Conservation (phyloP, 1,139 yeast species). For the Saccharomycopsis crataegensis region DNA sequence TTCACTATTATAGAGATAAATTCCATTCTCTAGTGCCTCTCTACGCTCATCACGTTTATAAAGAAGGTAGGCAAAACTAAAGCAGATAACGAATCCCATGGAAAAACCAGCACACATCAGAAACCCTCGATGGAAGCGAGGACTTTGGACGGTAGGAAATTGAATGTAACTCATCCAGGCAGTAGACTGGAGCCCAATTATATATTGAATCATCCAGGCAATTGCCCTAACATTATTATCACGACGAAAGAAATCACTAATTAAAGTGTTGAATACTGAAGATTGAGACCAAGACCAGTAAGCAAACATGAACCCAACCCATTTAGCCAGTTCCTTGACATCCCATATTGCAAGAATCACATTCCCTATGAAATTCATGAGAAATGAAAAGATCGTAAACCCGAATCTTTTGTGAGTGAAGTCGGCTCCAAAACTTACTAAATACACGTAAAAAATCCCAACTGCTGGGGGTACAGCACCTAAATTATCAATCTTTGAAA, state of each 20-base stretch:
- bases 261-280: constrained; percentile 41
- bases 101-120: constrained; percentile 31
- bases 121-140: constrained; percentile 45
- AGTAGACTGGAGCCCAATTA: constrained; percentile 34
- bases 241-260: constrained; percentile 38
- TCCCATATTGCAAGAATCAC: constrained; percentile 40
- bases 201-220: constrained; percentile 38
- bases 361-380: constrained; percentile 32
- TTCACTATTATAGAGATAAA: constrained; percentile 21
- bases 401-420: constrained; percentile 38
- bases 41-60: constrained; percentile 40
- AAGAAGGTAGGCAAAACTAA: constrained; percentile 32
- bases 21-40: constrained; percentile 40
- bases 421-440: constrained; percentile 43
- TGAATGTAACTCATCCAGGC: constrained; percentile 39
- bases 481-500: constrained; percentile 34
- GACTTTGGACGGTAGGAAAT: constrained; percentile 48
- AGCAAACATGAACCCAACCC: constrained; percentile 41
- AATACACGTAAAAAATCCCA: constrained; percentile 40
- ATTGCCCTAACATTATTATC: constrained; percentile 40
- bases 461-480: constrained; percentile 45
- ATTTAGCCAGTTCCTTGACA: constrained; percentile 36
- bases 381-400: constrained; percentile 37
- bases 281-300: constrained; percentile 41
- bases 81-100: constrained; percentile 21